These are phyloP conservation scores for Herpetomonas samuelpessoai DNA, from an alignment of 208 protist genomes.

Conservation along the genomic window DNA sequence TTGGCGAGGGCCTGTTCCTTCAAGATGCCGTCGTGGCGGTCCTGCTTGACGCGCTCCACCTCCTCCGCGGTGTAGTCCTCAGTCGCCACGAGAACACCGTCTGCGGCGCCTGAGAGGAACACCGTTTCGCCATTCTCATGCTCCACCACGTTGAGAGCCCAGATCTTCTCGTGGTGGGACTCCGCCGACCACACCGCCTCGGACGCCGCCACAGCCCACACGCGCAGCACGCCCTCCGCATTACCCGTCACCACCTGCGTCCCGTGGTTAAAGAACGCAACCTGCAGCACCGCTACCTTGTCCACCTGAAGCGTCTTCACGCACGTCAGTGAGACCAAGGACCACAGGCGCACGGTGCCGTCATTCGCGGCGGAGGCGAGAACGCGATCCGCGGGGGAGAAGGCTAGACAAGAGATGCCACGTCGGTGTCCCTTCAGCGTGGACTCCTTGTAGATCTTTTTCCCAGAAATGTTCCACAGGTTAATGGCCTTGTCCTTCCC, in stretches of 20 bases:
- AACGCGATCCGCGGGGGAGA: conserved; percentile 81
- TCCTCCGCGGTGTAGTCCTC: conserved; percentile 92
- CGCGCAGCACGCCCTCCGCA: conserved; percentile 87
- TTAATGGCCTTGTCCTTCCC: conserved; percentile 88
- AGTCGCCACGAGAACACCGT: conserved; percentile 78
- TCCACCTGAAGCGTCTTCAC: conserved; percentile 86
- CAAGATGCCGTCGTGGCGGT: conserved; percentile 61
- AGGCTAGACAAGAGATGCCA: conserved; percentile 70
- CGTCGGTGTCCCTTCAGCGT: conserved; percentile 84
- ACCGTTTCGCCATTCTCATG: conserved; percentile 27
- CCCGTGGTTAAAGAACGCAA: conserved; percentile 85
- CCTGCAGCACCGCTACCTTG: conserved; percentile 69
- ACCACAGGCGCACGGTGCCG: conserved; percentile 87
- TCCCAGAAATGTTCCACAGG: conserved; percentile 78
- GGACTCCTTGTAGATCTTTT: conserved; percentile 74
- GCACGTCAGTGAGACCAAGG: conserved; percentile 75
- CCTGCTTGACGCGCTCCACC: conserved; percentile 54
- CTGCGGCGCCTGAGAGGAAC: conserved; percentile 81
- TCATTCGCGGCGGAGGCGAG: conserved; percentile 86
- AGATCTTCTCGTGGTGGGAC: conserved; percentile 84
- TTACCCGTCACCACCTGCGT: conserved; percentile 86
- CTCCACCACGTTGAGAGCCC: conserved; percentile 70
- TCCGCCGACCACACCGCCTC: conserved; percentile 81
- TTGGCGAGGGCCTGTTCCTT: conserved; percentile 88
- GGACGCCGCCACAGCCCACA: conserved; percentile 81